Conservation (phyloP, 2,329 filamentous ascomycete species). For the Talaromyces albobiverticillius region DNA sequence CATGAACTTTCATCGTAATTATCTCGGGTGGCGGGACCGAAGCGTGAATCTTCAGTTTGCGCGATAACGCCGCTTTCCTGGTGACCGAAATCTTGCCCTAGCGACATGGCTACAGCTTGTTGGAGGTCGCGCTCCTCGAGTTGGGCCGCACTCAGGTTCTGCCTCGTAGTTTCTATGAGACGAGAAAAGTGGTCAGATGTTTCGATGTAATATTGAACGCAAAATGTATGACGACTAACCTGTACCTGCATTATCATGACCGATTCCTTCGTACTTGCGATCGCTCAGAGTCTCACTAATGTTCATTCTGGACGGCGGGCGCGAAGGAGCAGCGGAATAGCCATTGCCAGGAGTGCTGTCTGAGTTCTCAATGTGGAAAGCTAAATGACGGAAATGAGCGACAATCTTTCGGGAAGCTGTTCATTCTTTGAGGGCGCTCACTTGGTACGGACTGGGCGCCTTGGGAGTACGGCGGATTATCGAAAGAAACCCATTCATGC, state of each 20-base stretch:
- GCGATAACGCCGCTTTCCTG: slow-evolving; percentile 57
- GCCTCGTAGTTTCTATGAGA: slow-evolving; percentile 21
- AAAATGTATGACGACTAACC: slow-evolving; percentile 4
- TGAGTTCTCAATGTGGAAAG: slow-evolving; percentile 37
- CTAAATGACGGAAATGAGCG: slow-evolving; percentile 20
- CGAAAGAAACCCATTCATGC: slow-evolving; percentile 12
- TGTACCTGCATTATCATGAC: slow-evolving; percentile 28
- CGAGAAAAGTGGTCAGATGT: slow-evolving; percentile 18
- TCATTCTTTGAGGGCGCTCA: slow-evolving; percentile 22
- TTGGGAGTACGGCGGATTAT: slow-evolving; percentile 18
- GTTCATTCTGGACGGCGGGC: slow-evolving; percentile 46
- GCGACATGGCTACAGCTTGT: slow-evolving; percentile 46
- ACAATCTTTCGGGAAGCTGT: not conserved
- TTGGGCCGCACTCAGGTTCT: slow-evolving; percentile 39
- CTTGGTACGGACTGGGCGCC: slow-evolving; percentile 25
- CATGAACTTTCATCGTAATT: slow-evolving; percentile 55
- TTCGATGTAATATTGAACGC: not conserved
- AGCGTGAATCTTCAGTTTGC: slow-evolving; percentile 37
- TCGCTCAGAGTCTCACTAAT: slow-evolving; percentile 25
- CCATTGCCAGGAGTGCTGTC: slow-evolving; percentile 33
- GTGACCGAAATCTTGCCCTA: slow-evolving; percentile 38
- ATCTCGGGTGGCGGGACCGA: slow-evolving; percentile 55
- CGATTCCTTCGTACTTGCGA: slow-evolving; percentile 20
- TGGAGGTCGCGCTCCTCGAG: slow-evolving; percentile 45
- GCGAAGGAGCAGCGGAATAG: slow-evolving; percentile 40